Base-by-base conservation (phyloP, 2,329 filamentous ascomycete genomes). In the Chaetomiaceae sp. region DNA sequence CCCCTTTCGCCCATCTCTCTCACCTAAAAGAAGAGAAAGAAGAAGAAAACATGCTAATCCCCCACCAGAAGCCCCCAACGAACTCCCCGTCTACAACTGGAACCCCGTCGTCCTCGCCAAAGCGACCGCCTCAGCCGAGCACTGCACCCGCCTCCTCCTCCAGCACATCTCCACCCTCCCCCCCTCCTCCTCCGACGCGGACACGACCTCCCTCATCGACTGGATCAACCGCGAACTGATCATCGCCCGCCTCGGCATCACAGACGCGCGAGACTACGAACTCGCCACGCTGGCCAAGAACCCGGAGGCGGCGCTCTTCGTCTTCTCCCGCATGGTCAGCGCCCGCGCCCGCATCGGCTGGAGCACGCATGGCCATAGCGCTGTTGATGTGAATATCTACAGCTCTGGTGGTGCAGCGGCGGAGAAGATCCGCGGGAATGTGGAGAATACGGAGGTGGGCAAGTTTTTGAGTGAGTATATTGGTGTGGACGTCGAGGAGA, bases 311-410 rank as follows among this genome's bases (percentile, higher is more conserved):
- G 76, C 83, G 10, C 70, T 76, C 27, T 68, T 75, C 3, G 72
- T 79, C 2, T 87, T 97, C 64, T 83, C 90, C 0, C 84, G 89
- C 63, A 92, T 99, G 73, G 81, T 97, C 60, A 95, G 88, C 60
- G 79, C 87, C 4, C 82, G 93, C 54, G 88, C 91, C 1, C 89
- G 95, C 64, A 81, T 96, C 38, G 95, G 93, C 13, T 99, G 93
- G 93, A 85, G 81, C 57, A 96, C 91, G 0, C 92, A 96, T 66
- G 93, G 93, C 23, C 93, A 99, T 71, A 87, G 85, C 17, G 93
- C 86, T 45, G 90, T 93, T 7, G 93, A 99, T 65, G 93, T 99
- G 43, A 99, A 99, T 68, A 89, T 99, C 59, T 99, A 97, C 71
- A 86, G 87, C 46, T 91, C 87, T 0, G 76, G 77, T 40, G 83